Base-by-base conservation (phyloP, 352 stramenopile genomes). In the Halophytophthora polymorphica region DNA sequence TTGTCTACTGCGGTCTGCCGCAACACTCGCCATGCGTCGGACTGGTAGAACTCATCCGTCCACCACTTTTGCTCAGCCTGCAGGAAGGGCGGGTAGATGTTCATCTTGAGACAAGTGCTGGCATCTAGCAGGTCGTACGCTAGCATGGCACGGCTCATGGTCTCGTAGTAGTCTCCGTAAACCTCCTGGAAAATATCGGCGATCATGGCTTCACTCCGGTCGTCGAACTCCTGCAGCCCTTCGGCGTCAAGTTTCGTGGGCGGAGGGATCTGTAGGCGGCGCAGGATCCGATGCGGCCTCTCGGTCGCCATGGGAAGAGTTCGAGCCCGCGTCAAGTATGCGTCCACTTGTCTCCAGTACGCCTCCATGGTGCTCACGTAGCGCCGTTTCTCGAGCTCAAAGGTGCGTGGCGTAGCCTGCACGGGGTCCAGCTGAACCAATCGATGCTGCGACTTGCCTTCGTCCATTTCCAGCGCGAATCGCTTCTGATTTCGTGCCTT, bases 81-180 rank as follows among this genome's bases (percentile, higher is more conserved):
- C 37, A 97, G 54, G 47, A 93, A 93, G 19, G 73, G 69, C 12
- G 68, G 71, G 35, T 96, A 87, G 47, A 98, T 95, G 41, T 86
- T 84, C 55, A 97, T 75, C 22, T 72, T 68, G 53, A 79, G 54
- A 28, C 78, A 88, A 40, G 63, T 61, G 11, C 66, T 76, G 1
- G 78, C 73, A 51, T 97, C 86, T 10, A 93, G 58, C 3, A 98
- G 58, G 48, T 93, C 83, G 50, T 97, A 98, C 23, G 90, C 64
- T 6, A 98, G 67, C 73, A 97, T 93, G 19, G 80, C 73, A 12
- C 83, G 79, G 0, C 82, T 90, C 14, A 86, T 61, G 0, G 71
- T 88, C 51, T 85, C 71, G 44, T 83, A 86, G 64, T 96, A 96
- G 33, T 90, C 75, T 0, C 46, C 57, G 41, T 92, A 90, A 0